Evolutionary conservation across 2,329 filamentous ascomycete species (phyloP), one percentile per base, ranked within the genome.

Genomic region (Aspergillus uvarum): DNA sequence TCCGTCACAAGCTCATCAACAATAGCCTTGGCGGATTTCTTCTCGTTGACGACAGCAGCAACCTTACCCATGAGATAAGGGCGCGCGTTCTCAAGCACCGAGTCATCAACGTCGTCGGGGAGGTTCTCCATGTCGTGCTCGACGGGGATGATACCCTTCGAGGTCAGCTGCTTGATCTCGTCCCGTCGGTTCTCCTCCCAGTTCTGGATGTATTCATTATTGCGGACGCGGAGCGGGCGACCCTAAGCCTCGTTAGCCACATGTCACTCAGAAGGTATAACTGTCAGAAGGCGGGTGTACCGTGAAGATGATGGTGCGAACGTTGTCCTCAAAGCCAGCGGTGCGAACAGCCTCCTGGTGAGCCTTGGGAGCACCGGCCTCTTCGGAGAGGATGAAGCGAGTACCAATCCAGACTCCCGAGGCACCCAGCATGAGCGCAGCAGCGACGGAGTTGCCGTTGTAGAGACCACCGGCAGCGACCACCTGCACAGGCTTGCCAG

Each of bases 251-350:
- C 38, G 49, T 72, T 62, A 73, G 69, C 16, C 19, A 35, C 47
- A n/a, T 1, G 14, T 47, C 21, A 49, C n/a, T 4, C n/a, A 22
- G 4, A 38, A 12, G 5, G 24, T 12, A 19, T 10, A 8, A 4
- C 14, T 26, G 4, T 10, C 1, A 14, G 1, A 47, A 29, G 26
- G 26, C 7, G 22, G 57, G 65, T 73, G 59, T 78, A 80, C 79
- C 59, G 95, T 99, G 85, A 98, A 99, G 81, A 99, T 99, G 77
- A 98, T 91, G 53, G 95, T 99, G 75, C 92, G 90, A 76, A 98
- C 82, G 73, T 96, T 99, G 80, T 99, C 95, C 79, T 98, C 92
- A 77, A 95, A 96, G 68, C 90, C 87, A 55, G 95, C 87, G 48
- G 94, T 97, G 72, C 87, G 87, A 68, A 99, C 95, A 63, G 94